phyloP scores from a whole-genome alignment of 2,329 filamentous ascomycete species.

The Cordyceps sp. region DNA sequence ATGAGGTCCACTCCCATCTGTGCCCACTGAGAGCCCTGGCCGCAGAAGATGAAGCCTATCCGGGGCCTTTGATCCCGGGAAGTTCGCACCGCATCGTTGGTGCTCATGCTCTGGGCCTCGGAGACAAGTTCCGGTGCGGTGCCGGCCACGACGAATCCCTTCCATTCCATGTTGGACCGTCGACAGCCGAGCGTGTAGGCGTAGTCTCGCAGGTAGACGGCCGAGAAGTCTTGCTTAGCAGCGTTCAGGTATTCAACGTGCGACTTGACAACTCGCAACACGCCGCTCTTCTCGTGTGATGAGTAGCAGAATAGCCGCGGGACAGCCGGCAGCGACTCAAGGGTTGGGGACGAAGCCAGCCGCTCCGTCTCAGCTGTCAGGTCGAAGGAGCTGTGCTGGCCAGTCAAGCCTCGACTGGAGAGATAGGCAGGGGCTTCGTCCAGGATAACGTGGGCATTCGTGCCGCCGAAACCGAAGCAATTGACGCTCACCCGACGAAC shows the following conservation, averaged over 20 bases:
- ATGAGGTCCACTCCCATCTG: constrained; percentile 24
- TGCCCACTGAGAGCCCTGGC: constrained; percentile 25
- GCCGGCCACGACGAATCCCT: constrained; percentile 18
- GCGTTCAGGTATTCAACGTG: constrained; percentile 15
- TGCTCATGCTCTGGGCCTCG: constrained; percentile 9
- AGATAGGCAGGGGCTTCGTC: constrained; percentile 29
- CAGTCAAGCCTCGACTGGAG: constrained; percentile 13
- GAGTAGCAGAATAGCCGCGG: constrained; percentile 26
- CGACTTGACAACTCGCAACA: constrained; percentile 17
- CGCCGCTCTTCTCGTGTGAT: constrained; percentile 23
- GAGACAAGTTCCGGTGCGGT: constrained; percentile 15
- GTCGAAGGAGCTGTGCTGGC: constrained; percentile 18
- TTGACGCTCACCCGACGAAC: constrained; percentile 35
- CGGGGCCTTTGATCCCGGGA: constrained; percentile 10
- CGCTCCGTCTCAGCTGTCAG: background rate
- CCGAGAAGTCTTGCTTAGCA: constrained; percentile 1
- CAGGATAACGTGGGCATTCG: constrained; percentile 35
- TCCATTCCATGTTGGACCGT: constrained; percentile 27
- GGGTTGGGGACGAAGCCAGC: no score
- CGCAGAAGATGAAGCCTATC: constrained; percentile 25
- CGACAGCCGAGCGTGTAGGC: constrained; percentile 29
- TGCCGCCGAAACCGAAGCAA: constrained; percentile 41
- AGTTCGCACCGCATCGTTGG: constrained; percentile 8
- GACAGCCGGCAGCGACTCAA: background rate
- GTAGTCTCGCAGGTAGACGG: constrained; percentile 18